Evolutionary conservation across 768 basidiomycete species (phyloP), one percentile per base, ranked within the genome.

Genomic region (Leccinum obscurum): DNA sequence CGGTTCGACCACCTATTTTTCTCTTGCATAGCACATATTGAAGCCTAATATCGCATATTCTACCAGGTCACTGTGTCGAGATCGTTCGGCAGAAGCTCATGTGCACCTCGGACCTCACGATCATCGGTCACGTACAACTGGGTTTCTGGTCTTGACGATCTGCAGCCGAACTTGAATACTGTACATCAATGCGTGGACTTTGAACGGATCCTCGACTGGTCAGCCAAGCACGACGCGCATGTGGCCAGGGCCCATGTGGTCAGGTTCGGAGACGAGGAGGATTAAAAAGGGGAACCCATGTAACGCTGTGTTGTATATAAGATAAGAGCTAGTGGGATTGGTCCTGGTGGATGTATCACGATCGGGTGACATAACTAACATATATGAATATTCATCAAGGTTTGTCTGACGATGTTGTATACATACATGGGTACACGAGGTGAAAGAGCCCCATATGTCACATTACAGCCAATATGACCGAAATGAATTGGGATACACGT

Each of bases 81-180:
- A 57, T 57, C 4, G 3, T 52, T 52, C 57, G 51, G 4, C 57
- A 57, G 28, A 57, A 57, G 24, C 51, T 57, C 28, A 57, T 57
- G 57, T 57, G 57, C 28, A 57, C 57, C 39, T 10, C n/a, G 1
- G 57, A 57, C 8, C 51, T 57, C 7, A 57, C 57, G 26, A 41
- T 58, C 24, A 26, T 26, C 24, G 50, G n/a, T 44, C 57, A 52
- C 4, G 15, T 58, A 34, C 11, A 49, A 57, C 35, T 57, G 49
- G 56, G 26, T 57, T 39, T 15, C 37, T 39, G 37, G 15, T 28
- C 28, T 30, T 13, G 28, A 52, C 2, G 3, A 32, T 22, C 50
- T 28, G 5, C 57, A n/a, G 6, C 50, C 57, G 14, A 57, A 57
- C 50, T 15, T 57, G n/a, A 57, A 34, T 22, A n/a, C 51, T 2